A percentile compares a stretch with the other conserved stretches of the same genome.
These are phyloP conservation scores for Tolypocladium sp. DNA, from an alignment of 2,329 filamentous ascomycete genomes.

Conservation along the genomic window DNA sequence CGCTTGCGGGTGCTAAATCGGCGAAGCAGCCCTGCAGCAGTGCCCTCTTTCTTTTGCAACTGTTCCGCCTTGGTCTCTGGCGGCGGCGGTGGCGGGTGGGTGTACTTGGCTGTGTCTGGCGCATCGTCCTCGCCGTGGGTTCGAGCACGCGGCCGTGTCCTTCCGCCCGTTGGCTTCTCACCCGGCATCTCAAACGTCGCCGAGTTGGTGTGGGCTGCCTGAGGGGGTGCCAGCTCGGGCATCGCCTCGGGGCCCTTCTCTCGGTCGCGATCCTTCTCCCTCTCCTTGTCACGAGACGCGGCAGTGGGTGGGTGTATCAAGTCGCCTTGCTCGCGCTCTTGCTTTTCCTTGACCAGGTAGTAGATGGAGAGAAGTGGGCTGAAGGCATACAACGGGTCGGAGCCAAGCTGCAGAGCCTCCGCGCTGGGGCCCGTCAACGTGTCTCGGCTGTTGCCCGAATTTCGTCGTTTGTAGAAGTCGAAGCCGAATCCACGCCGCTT, in stretches of 20 bases:
- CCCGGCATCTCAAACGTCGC: constrained; percentile 80
- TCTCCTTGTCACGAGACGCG: constrained; percentile 20
- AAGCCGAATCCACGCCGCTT: constrained; percentile 82
- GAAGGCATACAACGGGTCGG: constrained; percentile 87
- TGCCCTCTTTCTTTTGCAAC: constrained; percentile 72
- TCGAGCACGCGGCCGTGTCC: constrained; percentile 74
- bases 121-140: constrained; percentile 94
- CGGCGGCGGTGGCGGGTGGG: constrained; percentile 27
- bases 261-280: constrained; percentile 17
- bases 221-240: constrained; percentile 70
- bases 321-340: constrained; percentile 59
- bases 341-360: constrained; percentile 91
- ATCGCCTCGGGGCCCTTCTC: constrained; percentile 38
- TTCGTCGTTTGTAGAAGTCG: constrained; percentile 93
- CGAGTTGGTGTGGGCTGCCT: constrained; percentile 82
- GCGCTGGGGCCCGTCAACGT: constrained; percentile 76
- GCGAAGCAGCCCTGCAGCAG: constrained; percentile 73
- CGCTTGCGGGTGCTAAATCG: constrained; percentile 83
- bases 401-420: constrained; percentile 73
- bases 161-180: constrained; percentile 75
- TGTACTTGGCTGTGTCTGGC: constrained; percentile 42
- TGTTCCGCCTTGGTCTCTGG: constrained; percentile 51
- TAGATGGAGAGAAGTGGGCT: constrained; percentile 90
- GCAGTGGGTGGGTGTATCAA: constrained; percentile 37
- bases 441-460: constrained; percentile 81